phyloP scores from a whole-genome alignment of 2,329 filamentous ascomycete species.

The Penicillium brevicompactum region DNA sequence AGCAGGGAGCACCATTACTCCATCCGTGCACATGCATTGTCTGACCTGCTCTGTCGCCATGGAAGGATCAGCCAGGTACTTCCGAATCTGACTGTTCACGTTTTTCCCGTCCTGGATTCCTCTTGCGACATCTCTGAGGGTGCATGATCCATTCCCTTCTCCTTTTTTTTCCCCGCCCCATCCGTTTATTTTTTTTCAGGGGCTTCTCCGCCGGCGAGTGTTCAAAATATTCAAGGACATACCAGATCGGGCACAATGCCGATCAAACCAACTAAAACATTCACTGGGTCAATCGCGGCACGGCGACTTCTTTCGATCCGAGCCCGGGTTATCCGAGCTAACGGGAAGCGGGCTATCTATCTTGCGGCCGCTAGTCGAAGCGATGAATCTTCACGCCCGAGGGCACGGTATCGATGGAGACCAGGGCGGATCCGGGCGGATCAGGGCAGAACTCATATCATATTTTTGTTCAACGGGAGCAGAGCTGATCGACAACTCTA shows the following conservation, averaged over 20 bases:
- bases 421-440: neutral
- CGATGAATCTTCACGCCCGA: neutral
- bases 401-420: neutral
- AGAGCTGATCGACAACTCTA: constrained; percentile 25
- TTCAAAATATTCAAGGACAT: neutral
- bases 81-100: constrained; percentile 1
- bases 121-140: neutral
- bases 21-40: constrained; percentile 5
- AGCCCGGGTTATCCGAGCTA: neutral
- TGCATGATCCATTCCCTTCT: neutral
- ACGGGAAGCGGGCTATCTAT: constrained; percentile 4
- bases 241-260: neutral
- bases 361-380: neutral
- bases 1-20: constrained; percentile 1
- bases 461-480: constrained; percentile 12
- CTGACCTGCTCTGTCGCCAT: neutral
- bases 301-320: constrained; percentile 1
- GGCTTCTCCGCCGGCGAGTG: neutral
- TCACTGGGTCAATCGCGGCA: constrained; percentile 1
- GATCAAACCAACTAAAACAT: neutral
- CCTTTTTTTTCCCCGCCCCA: neutral
- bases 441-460: neutral
- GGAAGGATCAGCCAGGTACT: neutral
- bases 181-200: neutral
- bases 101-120: neutral